A percentile compares a stretch with the other conserved stretches of the same genome.
These are phyloP conservation scores for Insectozyma bohioensis DNA, from an alignment of 1,139 yeast genomes.

Conservation along the genomic window DNA sequence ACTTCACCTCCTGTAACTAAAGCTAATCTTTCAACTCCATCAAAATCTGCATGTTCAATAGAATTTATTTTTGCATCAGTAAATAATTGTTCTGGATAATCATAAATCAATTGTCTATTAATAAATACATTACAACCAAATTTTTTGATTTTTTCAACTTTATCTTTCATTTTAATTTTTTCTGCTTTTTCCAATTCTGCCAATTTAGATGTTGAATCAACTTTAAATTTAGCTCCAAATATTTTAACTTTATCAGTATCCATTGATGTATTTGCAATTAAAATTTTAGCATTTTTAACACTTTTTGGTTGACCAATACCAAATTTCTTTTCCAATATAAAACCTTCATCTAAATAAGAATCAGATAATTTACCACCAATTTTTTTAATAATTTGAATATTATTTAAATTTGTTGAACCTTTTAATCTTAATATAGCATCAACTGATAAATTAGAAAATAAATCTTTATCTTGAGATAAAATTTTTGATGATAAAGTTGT, in stretches of 20 bases:
- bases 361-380: slow-evolving; percentile 91
- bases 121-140: slow-evolving; percentile 87
- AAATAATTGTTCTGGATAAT: slow-evolving; percentile 95
- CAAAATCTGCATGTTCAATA: slow-evolving; percentile 98
- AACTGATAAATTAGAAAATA: slow-evolving; percentile 87
- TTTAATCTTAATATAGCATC: slow-evolving; percentile 90
- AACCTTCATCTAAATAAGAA: slow-evolving; percentile 94
- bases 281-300: slow-evolving; percentile 77
- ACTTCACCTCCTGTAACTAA: slow-evolving; percentile 98
- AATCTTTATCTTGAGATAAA: slow-evolving; percentile 89
- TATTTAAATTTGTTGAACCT: slow-evolving; percentile 92
- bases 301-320: slow-evolving; percentile 93
- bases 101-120: slow-evolving; percentile 94
- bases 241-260: slow-evolving; percentile 97
- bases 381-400: slow-evolving; percentile 90
- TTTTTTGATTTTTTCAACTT: slow-evolving; percentile 83
- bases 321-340: slow-evolving; percentile 84
- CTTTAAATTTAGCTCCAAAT: slow-evolving; percentile 97
- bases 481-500: slow-evolving; percentile 94
- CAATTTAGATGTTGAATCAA: slow-evolving; percentile 89
- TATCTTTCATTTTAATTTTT: slow-evolving; percentile 85
- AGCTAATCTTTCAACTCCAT: slow-evolving; percentile 95
- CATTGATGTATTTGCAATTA: slow-evolving; percentile 94
- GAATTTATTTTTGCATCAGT: slow-evolving; percentile 86
- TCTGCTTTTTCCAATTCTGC: slow-evolving; percentile 97